phyloP scores from a whole-genome alignment of 2,329 filamentous ascomycete genomes.

The Knufia fluminis region DNA sequence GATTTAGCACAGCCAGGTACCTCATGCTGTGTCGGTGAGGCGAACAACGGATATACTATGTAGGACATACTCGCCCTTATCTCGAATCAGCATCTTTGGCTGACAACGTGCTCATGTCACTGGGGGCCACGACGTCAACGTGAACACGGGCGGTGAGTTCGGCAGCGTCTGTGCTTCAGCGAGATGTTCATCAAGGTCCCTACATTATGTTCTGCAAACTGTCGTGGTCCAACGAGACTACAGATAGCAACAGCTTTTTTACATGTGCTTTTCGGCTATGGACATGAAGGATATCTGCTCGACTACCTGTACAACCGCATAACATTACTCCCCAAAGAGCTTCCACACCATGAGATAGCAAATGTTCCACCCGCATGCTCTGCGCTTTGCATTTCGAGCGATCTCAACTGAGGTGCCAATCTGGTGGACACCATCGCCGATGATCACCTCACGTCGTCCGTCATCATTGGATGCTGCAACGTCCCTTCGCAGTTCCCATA shows the following conservation, averaged over 20 bases:
- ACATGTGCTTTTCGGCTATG: too few relatives aligned
- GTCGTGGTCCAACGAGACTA: too few relatives aligned
- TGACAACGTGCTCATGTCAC: conserved; percentile 5
- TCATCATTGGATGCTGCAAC: not conserved
- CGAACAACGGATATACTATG: not conserved
- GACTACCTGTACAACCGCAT: too few relatives aligned
- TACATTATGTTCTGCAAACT: too few relatives aligned
- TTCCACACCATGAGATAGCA: too few relatives aligned
- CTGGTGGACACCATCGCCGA: not conserved
- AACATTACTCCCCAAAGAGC: too few relatives aligned
- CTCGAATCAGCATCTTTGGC: conserved; percentile 1
- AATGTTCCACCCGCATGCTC: too few relatives aligned
- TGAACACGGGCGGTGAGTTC: not conserved
- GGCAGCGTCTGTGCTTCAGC: not conserved
- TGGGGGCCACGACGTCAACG: not conserved
- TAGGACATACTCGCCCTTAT: not conserved
- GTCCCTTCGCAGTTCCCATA: not conserved
- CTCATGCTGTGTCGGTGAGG: conserved; percentile 1
- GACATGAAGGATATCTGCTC: too few relatives aligned
- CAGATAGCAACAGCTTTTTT: too few relatives aligned
- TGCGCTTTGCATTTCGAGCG: too few relatives aligned
- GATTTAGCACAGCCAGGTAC: not conserved
- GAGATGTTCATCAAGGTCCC: too few relatives aligned
- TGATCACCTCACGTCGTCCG: not conserved
- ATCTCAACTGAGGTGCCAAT: not conserved